Percentiles rank a stretch among this genome's conserved stretches.
Conservation (phyloP, 768 basidiomycete genomes). For the Agrocybe praecox region DNA sequence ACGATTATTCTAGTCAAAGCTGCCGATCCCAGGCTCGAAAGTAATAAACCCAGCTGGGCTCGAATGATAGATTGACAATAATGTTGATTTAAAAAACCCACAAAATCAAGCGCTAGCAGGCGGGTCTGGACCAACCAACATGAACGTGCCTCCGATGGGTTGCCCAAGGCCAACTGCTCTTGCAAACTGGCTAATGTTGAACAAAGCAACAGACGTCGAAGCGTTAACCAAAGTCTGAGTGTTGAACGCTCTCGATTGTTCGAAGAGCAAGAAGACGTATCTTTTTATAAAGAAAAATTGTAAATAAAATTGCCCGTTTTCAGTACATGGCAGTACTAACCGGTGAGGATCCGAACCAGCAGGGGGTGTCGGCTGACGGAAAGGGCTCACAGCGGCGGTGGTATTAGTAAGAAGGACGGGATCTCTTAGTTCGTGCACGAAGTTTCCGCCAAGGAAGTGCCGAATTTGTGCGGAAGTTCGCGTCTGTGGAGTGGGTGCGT, state of each 20-base stretch:
- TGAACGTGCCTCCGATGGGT: conserved; percentile 52
- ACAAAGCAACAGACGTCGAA: conserved; percentile 32
- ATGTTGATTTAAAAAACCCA: too few species aligned
- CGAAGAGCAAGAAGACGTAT: conserved; percentile 50
- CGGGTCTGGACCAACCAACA: conserved; percentile 38
- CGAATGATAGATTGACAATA: too few species aligned
- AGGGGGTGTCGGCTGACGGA: conserved; percentile 42
- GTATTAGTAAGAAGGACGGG: conserved; percentile 30
- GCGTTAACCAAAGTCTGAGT: conserved; percentile 40
- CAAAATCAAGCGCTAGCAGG: not conserved
- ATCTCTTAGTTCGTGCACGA: conserved; percentile 14
- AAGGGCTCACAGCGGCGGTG: conserved; percentile 45
- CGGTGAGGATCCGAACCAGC: conserved; percentile 44
- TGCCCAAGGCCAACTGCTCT: conserved; percentile 40
- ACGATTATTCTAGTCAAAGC: too few species aligned
- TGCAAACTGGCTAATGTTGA: conserved; percentile 49
- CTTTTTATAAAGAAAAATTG: conserved; percentile 22
- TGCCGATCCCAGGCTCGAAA: too few species aligned
- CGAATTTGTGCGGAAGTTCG: conserved; percentile 45
- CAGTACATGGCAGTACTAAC: too few species aligned
- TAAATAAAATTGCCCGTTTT: too few species aligned
- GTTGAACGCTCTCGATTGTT: conserved; percentile 42
- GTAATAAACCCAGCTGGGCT: too few species aligned
- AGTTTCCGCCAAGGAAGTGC: conserved; percentile 50
- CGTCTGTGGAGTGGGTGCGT: conserved; percentile 52